Percentiles rank a stretch among this genome's conserved stretches.
phyloP scores from a whole-genome alignment of 305 asterid genomes.

The Fraxinus baroniana region DNA sequence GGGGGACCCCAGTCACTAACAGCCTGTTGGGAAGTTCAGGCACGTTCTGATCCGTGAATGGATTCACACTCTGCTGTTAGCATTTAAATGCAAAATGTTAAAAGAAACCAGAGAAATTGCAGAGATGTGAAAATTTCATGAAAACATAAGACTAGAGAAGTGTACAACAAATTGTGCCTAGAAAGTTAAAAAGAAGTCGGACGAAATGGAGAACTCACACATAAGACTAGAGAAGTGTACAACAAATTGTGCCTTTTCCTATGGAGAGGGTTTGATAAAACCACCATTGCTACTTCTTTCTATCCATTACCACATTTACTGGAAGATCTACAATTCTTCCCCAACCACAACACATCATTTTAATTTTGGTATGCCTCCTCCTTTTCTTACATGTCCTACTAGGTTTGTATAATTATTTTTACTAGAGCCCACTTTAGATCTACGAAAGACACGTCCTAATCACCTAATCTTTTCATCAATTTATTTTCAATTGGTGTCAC shows the following conservation, averaged over 20 bases:
- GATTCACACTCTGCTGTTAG: conserved; percentile 48
- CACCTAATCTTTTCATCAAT: background rate
- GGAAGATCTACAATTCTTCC: background rate
- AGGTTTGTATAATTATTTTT: background rate
- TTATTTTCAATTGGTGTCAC: background rate
- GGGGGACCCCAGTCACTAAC: conserved; percentile 24
- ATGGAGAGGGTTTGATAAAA: background rate
- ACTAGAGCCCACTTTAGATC: background rate
- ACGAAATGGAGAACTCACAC: background rate
- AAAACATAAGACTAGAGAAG: too few relatives aligned
- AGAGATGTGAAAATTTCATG: background rate
- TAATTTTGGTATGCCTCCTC: background rate
- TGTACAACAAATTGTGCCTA: too few relatives aligned
- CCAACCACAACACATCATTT: background rate
- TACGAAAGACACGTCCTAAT: background rate
- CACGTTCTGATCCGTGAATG: conserved; percentile 32
- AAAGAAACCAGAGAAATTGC: background rate
- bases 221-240: background rate
- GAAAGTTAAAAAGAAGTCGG: background rate
- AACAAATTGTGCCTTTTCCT: background rate
- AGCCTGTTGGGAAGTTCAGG: conserved; percentile 32
- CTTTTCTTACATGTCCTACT: background rate
- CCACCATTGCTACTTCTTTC: background rate
- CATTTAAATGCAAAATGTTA: conserved; percentile 8
- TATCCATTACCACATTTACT: background rate